Base-by-base conservation (phyloP, 495 filamentous ascomycete genomes). In the Chaetomium tenue region DNA sequence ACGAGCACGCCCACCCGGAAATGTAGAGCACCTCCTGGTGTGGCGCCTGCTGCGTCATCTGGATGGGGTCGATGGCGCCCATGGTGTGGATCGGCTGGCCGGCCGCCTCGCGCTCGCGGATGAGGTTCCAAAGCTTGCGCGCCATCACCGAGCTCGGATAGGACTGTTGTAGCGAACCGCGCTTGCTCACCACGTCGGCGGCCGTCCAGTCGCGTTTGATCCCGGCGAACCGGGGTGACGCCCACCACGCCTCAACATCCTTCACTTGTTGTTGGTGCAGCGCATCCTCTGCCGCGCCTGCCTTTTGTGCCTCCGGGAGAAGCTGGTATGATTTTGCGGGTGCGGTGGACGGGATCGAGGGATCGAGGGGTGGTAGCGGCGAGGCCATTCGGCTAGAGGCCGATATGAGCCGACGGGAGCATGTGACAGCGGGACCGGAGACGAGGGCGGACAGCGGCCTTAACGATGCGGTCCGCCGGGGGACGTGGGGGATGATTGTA, bases 11-110 rank as follows among this genome's bases (percentile, higher is more conserved):
- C 94, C 94, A 98, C 50, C 94, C 94, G 11, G 91, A 96, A 40
- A 98, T 83, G 77, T 98, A 98, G 20, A 98, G 83, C 6, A 96
- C 89, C 76, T 98, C 95, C 74, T 98, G 94, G 76, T 97, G 89
- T 2, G 89, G 85, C 26, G 94, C 95, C 79, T 98, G 95, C 76
- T 98, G 94, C 33, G 95, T 97, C 94, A 98, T 98, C 77, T 98
- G 94, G 11, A 97, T 86, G 18, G 94, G 94, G 72, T 98, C 94
- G 78, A 98, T 96, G 61, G 93, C 95, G 64, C 94, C 94, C 89
- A 98, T 90, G 0, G 92, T 96, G 78, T 96, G 92, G 52, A 98
- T 90, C 42, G 94, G 95, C 72, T 94, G 79, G 28, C 90, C 91
- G 64, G 87, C 83, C 20, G 86, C 86, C 20, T 86, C 86, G 69